Evolutionary conservation across 495 filamentous ascomycete genomes (phyloP), one percentile per base, ranked within the genome.

Genomic region (Physcia stellaris): DNA sequence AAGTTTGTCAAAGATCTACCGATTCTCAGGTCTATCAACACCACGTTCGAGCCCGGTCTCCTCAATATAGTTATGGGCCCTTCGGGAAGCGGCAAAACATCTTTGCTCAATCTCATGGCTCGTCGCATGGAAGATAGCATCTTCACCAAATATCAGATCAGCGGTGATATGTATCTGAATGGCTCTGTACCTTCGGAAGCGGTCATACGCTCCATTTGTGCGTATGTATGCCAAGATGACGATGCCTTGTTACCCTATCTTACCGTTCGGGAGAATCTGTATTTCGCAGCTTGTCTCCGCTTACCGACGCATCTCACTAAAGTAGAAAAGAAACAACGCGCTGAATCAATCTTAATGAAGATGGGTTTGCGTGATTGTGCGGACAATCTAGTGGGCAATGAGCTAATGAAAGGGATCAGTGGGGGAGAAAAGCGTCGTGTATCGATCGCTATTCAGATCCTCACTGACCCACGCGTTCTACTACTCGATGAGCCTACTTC

Each of bases 51-150:
- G 35, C 59, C 79, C 7, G 76, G 75, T 1, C 56, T 63, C 15
- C 55, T 86, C 9, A 84, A 86, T 46, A 67, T 84, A 2, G 81
- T 86, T 37, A 82, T 84, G 79, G 80, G 80, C 0, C 80, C 80
- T 2, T 81, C 77, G 11, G 80, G 80, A 1, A 76, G 73, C 24
- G 80, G 80, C 10, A 86, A 83, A 55, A 81, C 78, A 3, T 76
- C 75, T 0, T 50, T 85, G 3, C 60, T 85, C 3, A 81, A 83
- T 48, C 65, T 71, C 2, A 77, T 85, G 64, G 75, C 80, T 10
- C 60, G 64, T 4, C 64, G 80, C 7, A 57, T 84, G 7, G 67
- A 72, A 24, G 69, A 63, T 34, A 73, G 70, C 3, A 38, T 68
- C 13, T 54, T 56, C 3, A 77, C 68, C 0, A 54, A 60, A 29